Conservation (phyloP, 805 yeast species). For the Cyberlindnera samutprakarnensis region DNA sequence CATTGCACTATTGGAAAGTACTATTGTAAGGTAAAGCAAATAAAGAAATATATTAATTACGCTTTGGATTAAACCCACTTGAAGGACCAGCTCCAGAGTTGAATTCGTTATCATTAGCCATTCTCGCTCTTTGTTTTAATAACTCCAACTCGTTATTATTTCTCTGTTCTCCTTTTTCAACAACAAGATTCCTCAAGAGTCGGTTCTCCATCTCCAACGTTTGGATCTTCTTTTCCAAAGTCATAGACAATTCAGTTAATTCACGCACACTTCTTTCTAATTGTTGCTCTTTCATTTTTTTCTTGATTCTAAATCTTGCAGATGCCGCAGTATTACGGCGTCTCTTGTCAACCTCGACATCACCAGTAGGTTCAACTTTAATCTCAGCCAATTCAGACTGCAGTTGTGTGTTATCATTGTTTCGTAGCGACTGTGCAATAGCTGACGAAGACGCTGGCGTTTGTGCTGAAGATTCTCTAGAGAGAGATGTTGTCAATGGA, state of each 20-base stretch:
- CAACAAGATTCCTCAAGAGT: slow-evolving; percentile 73
- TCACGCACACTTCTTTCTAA: slow-evolving; percentile 73
- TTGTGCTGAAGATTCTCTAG: neutral
- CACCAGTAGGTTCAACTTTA: slow-evolving; percentile 17
- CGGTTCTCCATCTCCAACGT: slow-evolving; percentile 92
- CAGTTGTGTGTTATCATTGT: neutral
- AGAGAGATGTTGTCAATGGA: neutral
- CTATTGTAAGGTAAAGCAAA: no score
- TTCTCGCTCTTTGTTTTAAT: slow-evolving; percentile 39
- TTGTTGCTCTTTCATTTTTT: slow-evolving; percentile 87
- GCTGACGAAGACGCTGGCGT: neutral
- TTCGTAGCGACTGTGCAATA: neutral
- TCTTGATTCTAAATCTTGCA: slow-evolving; percentile 87
- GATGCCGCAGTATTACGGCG: slow-evolving; percentile 90
- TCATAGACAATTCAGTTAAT: slow-evolving; percentile 56
- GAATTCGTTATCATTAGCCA: slow-evolving; percentile 11
- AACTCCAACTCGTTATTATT: slow-evolving; percentile 46
- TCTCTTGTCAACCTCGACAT: slow-evolving; percentile 61
- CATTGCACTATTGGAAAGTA: no score
- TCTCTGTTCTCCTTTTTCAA: slow-evolving; percentile 60
- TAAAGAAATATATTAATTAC: no score
- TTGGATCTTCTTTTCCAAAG: slow-evolving; percentile 65
- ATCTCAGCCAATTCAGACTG: slow-evolving; percentile 6
- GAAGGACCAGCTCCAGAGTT: no score
- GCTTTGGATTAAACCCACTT: no score